Evolutionary conservation across 2,329 filamentous ascomycete genomes (phyloP).

Genomic region (Ophiocordyceps unilateralis): DNA sequence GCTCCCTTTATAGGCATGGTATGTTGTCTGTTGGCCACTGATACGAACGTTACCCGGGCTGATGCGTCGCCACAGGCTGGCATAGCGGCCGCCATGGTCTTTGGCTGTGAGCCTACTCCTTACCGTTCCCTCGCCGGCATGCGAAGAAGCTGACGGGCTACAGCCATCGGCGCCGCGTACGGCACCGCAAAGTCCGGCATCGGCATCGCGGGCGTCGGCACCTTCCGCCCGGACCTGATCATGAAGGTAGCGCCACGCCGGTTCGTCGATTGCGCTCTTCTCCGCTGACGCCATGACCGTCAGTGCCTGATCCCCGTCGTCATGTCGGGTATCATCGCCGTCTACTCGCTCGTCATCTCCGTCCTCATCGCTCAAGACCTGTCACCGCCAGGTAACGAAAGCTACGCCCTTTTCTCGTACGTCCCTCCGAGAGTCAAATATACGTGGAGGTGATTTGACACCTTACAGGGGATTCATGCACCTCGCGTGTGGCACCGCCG

Average conservation of each 20-base stretch:
- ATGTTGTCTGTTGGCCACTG: slow-evolving; percentile 24
- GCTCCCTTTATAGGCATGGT: slow-evolving; percentile 84
- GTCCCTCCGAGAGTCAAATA: slow-evolving; percentile 11
- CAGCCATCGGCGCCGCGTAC: slow-evolving; percentile 59
- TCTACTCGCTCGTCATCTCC: slow-evolving; percentile 92
- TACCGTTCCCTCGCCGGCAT: slow-evolving; percentile 2
- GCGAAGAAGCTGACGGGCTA: not conserved
- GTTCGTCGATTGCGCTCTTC: not conserved
- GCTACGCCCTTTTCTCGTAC: slow-evolving; percentile 74
- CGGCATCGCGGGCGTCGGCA: slow-evolving; percentile 72
- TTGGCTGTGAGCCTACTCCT: slow-evolving; percentile 41
- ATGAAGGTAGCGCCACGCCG: slow-evolving; percentile 59
- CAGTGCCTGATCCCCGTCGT: slow-evolving; percentile 76
- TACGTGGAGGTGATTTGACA: slow-evolving; percentile 5
- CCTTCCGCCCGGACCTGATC: slow-evolving; percentile 71
- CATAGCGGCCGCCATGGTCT: slow-evolving; percentile 69
- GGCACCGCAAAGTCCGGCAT: slow-evolving; percentile 81
- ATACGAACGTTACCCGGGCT: not conserved
- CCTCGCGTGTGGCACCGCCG: slow-evolving; percentile 73
- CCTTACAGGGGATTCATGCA: slow-evolving; percentile 69
- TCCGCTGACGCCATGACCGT: not conserved
- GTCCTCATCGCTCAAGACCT: slow-evolving; percentile 91
- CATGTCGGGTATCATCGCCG: slow-evolving; percentile 98
- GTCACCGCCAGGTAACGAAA: slow-evolving; percentile 43
- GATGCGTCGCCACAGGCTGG: slow-evolving; percentile 37